phyloP scores from a whole-genome alignment of 306 rosid species.

The Benincasa hispida region DNA sequence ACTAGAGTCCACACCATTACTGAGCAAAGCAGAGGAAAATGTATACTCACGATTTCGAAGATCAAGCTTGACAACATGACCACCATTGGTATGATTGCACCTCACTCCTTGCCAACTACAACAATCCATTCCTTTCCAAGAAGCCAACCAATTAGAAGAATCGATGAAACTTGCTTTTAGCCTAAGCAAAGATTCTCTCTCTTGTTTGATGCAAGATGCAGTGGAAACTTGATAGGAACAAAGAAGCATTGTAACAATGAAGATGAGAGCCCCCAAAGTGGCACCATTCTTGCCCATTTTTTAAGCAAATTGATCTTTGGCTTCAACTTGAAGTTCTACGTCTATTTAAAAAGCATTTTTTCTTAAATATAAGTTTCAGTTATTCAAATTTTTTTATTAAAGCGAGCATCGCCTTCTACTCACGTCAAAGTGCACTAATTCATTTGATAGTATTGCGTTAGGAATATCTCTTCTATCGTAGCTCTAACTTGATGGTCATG shows the following conservation, averaged over 20 bases:
- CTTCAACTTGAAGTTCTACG: no score
- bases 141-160: background rate
- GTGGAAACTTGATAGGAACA: background rate
- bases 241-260: constrained; percentile 14
- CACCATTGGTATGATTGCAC: background rate
- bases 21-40: background rate
- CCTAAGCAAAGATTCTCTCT: background rate
- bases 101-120: background rate
- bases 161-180: background rate
- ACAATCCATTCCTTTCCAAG: background rate
- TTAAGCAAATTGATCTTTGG: no score
- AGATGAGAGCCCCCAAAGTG: constrained; percentile 39
- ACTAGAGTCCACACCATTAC: background rate
- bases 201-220: background rate
- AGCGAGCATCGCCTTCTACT: no score
- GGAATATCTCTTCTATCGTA: no score
- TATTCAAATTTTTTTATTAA: no score
- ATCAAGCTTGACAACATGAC: background rate
- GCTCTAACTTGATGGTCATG: no score
- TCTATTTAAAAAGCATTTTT: no score
- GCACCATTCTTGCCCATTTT: no score
- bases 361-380: no score
- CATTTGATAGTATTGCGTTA: no score
- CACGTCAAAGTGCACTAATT: no score
- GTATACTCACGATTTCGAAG: background rate